Evolutionary conservation across 2,329 filamentous ascomycete species (phyloP).

Genomic region (Colletotrichum sp.): DNA sequence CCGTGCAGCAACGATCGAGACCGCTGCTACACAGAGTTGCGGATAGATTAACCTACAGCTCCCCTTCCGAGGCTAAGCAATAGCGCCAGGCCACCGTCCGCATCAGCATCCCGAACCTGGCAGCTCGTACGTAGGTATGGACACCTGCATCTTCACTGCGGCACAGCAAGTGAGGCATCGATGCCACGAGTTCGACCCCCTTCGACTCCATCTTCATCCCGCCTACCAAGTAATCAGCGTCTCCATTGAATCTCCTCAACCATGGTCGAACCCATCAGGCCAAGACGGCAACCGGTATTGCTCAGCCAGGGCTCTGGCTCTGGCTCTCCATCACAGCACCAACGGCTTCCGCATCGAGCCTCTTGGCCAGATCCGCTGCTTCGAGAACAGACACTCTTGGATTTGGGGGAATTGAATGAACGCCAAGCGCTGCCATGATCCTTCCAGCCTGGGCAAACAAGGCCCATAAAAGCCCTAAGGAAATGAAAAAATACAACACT

Average conservation of each 20-base stretch:
- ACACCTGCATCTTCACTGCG: background rate
- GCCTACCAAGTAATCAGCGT: background rate
- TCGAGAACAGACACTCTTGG: conserved; percentile 2
- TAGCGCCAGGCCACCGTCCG: background rate
- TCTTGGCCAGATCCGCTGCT: background rate
- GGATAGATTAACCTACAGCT: conserved; percentile 10
- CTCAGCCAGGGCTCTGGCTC: background rate
- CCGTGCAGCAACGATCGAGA: background rate
- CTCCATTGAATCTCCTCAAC: background rate
- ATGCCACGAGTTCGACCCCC: background rate
- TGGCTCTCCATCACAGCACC: background rate
- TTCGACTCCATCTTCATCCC: background rate
- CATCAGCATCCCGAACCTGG: background rate
- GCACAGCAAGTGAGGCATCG: background rate
- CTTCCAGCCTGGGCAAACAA: background rate
- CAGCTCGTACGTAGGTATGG: background rate
- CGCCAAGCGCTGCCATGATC: conserved; percentile 4
- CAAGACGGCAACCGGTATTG: background rate
- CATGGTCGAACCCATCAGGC: background rate
- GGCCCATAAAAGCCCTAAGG: background rate
- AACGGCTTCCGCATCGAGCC: background rate
- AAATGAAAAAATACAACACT: background rate
- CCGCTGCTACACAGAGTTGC: conserved; percentile 7
- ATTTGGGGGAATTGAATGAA: background rate
- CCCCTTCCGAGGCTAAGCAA: background rate